Evolutionary conservation across 139 green algal genomes (phyloP).

Genomic region (Deuterostichococcus epilithicus): DNA sequence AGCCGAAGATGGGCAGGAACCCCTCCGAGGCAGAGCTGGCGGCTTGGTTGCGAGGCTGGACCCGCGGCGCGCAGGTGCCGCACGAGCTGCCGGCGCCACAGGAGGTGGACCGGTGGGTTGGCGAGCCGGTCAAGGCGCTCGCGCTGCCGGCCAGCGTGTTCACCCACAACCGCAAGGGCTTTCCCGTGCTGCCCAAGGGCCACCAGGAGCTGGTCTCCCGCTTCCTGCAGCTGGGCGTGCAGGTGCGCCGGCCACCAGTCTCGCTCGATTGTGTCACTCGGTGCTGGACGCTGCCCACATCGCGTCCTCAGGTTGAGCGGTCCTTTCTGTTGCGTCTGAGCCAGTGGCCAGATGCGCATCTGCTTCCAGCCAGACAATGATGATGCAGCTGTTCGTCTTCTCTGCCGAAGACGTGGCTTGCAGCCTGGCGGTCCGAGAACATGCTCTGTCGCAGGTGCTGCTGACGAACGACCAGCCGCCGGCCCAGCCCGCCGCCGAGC

Average conservation of each 20-base stretch:
- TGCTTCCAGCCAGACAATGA: too few species aligned
- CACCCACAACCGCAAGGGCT: slow-evolving; percentile 80
- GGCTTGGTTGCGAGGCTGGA: too few species aligned
- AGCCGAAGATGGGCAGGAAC: slow-evolving; percentile 20
- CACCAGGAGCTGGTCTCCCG: slow-evolving; percentile 75
- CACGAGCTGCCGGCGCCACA: slow-evolving; percentile 25
- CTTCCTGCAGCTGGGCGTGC: slow-evolving; percentile 65
- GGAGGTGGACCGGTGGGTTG: slow-evolving; percentile 70
- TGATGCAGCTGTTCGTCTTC: too few species aligned
- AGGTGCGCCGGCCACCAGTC: slow-evolving; percentile 33
- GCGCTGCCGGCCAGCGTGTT: slow-evolving; percentile 77
- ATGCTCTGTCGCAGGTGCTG: slow-evolving; percentile 32
- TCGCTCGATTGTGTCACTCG: neutral
- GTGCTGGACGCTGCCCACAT: neutral
- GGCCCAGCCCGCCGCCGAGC: neutral
- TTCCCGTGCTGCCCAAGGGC: slow-evolving; percentile 70
- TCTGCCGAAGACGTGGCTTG: too few species aligned
- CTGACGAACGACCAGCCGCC: slow-evolving; percentile 21
- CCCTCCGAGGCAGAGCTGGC: too few species aligned
- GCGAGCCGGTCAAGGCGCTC: slow-evolving; percentile 84
- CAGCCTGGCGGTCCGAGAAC: too few species aligned
- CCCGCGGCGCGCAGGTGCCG: slow-evolving; percentile 29
- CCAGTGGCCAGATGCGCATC: too few species aligned
- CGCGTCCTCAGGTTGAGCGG: neutral
- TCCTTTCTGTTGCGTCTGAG: neutral